phyloP scores from a whole-genome alignment of 345 rosid species.

The Populus euphratica region DNA sequence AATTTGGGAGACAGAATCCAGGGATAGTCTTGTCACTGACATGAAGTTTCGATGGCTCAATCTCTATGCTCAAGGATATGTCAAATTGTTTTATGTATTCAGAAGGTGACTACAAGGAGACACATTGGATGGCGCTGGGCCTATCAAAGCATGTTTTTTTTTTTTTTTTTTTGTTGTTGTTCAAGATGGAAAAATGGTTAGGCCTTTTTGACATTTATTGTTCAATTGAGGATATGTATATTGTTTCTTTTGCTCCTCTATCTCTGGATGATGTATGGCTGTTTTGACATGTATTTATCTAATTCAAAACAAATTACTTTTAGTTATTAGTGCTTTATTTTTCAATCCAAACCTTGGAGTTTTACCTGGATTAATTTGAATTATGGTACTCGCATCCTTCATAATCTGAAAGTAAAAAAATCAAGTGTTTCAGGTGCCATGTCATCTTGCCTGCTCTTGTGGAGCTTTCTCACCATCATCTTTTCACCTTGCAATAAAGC shows the following conservation, averaged over 20 bases:
- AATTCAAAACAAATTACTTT: conserved; percentile 23
- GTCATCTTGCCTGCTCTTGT: conserved; percentile 16
- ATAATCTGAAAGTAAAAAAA: conserved; percentile 27
- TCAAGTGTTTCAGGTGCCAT: conserved; percentile 35
- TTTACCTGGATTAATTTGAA: conserved; percentile 41
- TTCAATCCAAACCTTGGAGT: conserved; percentile 26
- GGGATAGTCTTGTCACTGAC: conserved; percentile 4
- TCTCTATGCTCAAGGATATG: conserved; percentile 4
- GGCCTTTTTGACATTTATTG: conserved; percentile 20
- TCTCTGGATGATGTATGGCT: conserved; percentile 15
- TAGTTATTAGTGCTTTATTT: conserved; percentile 21
- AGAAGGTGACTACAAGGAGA: conserved; percentile 24
- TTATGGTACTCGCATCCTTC: conserved; percentile 27
- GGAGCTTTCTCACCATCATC: conserved; percentile 7
- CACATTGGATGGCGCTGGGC: conserved; percentile 24
- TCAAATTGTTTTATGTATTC: conserved; percentile 5
- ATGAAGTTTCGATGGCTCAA: conserved; percentile 21
- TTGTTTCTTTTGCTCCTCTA: conserved; percentile 26
- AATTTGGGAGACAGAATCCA: conserved; percentile 16
- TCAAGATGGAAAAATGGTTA: conserved; percentile 11
- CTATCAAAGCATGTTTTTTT: conserved; percentile 18
- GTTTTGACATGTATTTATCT: conserved; percentile 29
- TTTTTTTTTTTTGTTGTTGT: neutral
- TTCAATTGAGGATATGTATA: conserved; percentile 29
- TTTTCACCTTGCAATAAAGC: neutral